phyloP scores from a whole-genome alignment of 371 early-diverging fungal species.

The Paraphysoderma sedebokerense region DNA sequence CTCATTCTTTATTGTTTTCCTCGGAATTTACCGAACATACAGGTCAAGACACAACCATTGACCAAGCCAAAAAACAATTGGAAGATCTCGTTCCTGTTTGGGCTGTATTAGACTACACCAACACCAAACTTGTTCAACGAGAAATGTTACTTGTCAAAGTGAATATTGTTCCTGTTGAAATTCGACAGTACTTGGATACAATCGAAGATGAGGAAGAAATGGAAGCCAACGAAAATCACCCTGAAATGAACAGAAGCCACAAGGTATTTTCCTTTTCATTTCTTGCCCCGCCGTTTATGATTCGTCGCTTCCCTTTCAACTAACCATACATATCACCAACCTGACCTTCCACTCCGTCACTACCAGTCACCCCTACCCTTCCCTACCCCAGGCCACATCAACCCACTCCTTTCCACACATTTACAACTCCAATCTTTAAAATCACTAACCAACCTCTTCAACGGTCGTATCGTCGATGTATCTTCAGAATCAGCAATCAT shows the following conservation, averaged over 20 bases:
- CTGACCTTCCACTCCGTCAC: no score
- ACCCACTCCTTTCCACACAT: conserved; percentile 41
- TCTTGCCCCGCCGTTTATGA: background rate
- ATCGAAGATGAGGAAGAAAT: conserved; percentile 15
- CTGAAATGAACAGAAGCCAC: background rate
- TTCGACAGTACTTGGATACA: conserved; percentile 7
- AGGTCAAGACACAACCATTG: conserved; percentile 62
- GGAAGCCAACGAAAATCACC: conserved; percentile 4
- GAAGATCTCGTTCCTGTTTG: conserved; percentile 92
- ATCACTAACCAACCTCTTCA: conserved; percentile 67
- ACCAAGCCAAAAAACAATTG: conserved; percentile 82
- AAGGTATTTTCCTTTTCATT: background rate
- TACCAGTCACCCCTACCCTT: no score
- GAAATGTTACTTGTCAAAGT: conserved; percentile 83
- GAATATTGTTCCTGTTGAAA: conserved; percentile 48
- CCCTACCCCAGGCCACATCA: conserved; percentile 2
- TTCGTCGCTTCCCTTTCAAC: background rate
- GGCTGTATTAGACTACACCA: conserved; percentile 52
- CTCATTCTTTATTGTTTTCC: no score
- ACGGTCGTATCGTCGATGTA: conserved; percentile 80
- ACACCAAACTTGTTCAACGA: conserved; percentile 57
- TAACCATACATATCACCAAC: background rate
- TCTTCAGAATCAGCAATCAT: conserved; percentile 58
- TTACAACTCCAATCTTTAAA: conserved; percentile 61
- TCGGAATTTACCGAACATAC: no score